Evolutionary conservation across 2,329 filamentous ascomycete genomes (phyloP).

Genomic region (Hypocreales sp.): DNA sequence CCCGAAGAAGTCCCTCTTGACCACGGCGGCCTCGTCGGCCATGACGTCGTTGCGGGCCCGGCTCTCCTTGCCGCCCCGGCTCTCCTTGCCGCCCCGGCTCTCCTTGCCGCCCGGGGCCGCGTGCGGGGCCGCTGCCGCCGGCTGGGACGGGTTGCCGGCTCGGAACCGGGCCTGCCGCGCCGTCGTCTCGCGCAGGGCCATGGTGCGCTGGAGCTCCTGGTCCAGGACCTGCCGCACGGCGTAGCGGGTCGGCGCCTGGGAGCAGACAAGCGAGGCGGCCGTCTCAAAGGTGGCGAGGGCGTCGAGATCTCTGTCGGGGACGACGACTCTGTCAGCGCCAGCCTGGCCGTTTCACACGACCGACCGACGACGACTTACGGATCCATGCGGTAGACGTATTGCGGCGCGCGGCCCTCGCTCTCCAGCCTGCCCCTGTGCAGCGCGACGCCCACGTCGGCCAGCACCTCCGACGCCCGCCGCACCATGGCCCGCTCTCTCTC

Average conservation of each 20-base stretch:
- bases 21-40: conserved; percentile 15
- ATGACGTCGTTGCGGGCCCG: conserved; percentile 16
- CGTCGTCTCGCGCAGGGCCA: conserved; percentile 48
- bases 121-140: conserved; percentile 6
- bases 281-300: conserved; percentile 61
- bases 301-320: conserved; percentile 51
- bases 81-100: too few species aligned
- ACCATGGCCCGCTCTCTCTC: conserved; percentile 75
- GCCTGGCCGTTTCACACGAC: too few species aligned
- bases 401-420: conserved; percentile 45
- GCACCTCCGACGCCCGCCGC: conserved; percentile 60
- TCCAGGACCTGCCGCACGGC: conserved; percentile 88
- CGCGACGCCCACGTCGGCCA: conserved; percentile 67
- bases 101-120: too few species aligned
- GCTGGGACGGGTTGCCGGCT: conserved; percentile 22
- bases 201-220: conserved; percentile 69
- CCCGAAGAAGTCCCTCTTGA: conserved; percentile 79
- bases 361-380: conserved; percentile 43
- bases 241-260: conserved; percentile 64
- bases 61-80: too few species aligned
- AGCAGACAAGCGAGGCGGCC: conserved; percentile 35
- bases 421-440: conserved; percentile 75
- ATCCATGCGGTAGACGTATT: conserved; percentile 89
- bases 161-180: conserved; percentile 49
- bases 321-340: too few species aligned